phyloP scores from a whole-genome alignment of 768 basidiomycete species.

The Termitomyces sp. region DNA sequence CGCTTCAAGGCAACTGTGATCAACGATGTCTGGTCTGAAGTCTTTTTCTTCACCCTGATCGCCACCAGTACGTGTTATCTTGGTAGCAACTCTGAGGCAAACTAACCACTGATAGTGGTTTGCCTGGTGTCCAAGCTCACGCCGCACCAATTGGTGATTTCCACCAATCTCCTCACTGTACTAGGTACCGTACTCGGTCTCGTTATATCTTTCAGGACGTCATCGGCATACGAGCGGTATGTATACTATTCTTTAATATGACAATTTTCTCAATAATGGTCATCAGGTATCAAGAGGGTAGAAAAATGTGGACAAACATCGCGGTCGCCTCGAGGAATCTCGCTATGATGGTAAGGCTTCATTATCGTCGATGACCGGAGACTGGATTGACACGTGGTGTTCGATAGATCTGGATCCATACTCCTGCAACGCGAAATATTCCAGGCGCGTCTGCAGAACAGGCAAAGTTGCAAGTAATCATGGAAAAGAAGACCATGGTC shows the following conservation, averaged over 20 bases:
- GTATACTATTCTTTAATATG: constrained; percentile 11
- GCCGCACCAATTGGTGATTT: constrained; percentile 42
- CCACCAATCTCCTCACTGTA: constrained; percentile 58
- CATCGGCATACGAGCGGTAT: constrained; percentile 66
- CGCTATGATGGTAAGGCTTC: constrained; percentile 48
- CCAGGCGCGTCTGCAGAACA: constrained; percentile 24
- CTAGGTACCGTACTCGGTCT: constrained; percentile 72
- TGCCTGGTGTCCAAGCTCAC: constrained; percentile 49
- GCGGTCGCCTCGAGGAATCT: constrained; percentile 54
- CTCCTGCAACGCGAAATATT: constrained; percentile 34
- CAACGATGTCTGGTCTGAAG: constrained; percentile 66
- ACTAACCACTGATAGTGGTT: constrained; percentile 43
- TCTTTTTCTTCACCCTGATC: constrained; percentile 55
- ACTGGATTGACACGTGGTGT: neutral
- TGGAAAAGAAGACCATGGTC: constrained; percentile 76
- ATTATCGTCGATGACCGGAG: too few relatives aligned
- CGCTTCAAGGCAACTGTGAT: constrained; percentile 57
- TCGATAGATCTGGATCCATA: constrained; percentile 54
- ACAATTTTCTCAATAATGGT: neutral
- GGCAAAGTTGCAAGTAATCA: constrained; percentile 39
- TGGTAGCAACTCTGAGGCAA: neutral
- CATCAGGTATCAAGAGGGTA: constrained; percentile 59
- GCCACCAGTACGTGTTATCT: constrained; percentile 42
- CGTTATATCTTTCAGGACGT: constrained; percentile 71
- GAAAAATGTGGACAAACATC: constrained; percentile 70